These are phyloP conservation scores for Boletellus emodensis DNA, from an alignment of 768 basidiomycete genomes.

Conservation along the genomic window DNA sequence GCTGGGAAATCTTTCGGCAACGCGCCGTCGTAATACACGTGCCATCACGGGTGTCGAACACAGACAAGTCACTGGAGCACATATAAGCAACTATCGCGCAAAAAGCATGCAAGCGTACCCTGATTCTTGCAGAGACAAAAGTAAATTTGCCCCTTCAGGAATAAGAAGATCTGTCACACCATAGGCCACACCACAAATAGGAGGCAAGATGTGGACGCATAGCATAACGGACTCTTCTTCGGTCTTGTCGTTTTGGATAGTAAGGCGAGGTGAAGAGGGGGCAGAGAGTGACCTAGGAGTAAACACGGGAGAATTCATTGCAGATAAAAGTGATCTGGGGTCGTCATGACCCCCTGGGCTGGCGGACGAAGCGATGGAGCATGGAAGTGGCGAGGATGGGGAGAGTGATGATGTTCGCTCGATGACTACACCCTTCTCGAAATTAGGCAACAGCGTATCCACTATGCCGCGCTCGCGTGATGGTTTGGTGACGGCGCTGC, in stretches of 20 bases:
- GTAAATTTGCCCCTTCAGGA: slow-evolving; percentile 38
- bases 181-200: slow-evolving; percentile 35
- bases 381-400: slow-evolving; percentile 9
- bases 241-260: slow-evolving; percentile 11
- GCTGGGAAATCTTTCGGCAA: slow-evolving; percentile 9
- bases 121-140: slow-evolving; percentile 56
- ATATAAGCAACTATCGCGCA: slow-evolving; percentile 2
- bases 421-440: slow-evolving; percentile 27
- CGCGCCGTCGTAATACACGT: slow-evolving; percentile 28
- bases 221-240: slow-evolving; percentile 18
- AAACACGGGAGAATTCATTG: slow-evolving; percentile 41
- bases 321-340: slow-evolving; percentile 44
- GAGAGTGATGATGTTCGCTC: slow-evolving; percentile 20
- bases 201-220: slow-evolving; percentile 43
- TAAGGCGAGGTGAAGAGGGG: slow-evolving; percentile 30
- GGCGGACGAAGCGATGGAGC: slow-evolving; percentile 4
- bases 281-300: slow-evolving; percentile 37
- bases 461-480: slow-evolving; percentile 25
- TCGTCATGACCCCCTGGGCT: slow-evolving; percentile 25
- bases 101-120: slow-evolving; percentile 45
- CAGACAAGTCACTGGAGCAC: slow-evolving; percentile 45
- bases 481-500: slow-evolving; percentile 38
- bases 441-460: slow-evolving; percentile 30
- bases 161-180: slow-evolving; percentile 45
- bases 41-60: slow-evolving; percentile 54